Percentiles rank a stretch among this genome's conserved stretches.
Evolutionary conservation across 257 asterid species (phyloP).

Genomic region (Coffea canephora): DNA sequence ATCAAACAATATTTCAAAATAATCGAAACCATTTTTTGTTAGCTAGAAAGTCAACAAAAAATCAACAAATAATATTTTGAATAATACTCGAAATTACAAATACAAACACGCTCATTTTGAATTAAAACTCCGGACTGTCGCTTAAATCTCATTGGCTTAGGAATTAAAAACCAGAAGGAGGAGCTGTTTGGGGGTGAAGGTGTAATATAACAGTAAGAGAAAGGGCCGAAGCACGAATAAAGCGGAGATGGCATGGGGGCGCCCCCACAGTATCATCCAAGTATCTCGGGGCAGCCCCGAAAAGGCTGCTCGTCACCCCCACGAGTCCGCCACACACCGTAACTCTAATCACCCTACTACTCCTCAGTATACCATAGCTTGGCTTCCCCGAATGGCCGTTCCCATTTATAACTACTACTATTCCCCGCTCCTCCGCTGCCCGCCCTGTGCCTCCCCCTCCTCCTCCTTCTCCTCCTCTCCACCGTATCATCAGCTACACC

Average conservation of each 20-base stretch:
- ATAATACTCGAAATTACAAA: no score
- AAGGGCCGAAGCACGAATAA: not conserved
- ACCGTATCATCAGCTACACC: constrained; percentile 30
- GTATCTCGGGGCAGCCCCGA: constrained; percentile 9
- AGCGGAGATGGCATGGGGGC: not conserved
- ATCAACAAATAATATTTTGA: no score
- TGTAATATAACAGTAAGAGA: not conserved
- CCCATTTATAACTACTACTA: not conserved
- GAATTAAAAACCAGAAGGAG: not conserved
- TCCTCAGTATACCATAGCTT: not conserved
- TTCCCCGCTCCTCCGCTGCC: constrained; percentile 12
- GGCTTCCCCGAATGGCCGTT: constrained; percentile 14
- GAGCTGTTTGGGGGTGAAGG: not conserved
- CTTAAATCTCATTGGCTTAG: no score
- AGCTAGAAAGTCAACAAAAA: no score
- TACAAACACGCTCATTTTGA: no score
- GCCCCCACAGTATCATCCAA: not conserved
- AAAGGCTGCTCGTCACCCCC: constrained; percentile 4
- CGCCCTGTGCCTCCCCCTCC: not conserved
- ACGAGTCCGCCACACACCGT: not conserved
- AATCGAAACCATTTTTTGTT: no score
- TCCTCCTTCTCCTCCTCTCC: constrained; percentile 28
- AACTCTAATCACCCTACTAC: not conserved
- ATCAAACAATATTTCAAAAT: no score
- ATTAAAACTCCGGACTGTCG: no score